These are phyloP conservation scores for Rehmannia glutinosa DNA, from an alignment of 257 asterid genomes.

Conservation along the genomic window DNA sequence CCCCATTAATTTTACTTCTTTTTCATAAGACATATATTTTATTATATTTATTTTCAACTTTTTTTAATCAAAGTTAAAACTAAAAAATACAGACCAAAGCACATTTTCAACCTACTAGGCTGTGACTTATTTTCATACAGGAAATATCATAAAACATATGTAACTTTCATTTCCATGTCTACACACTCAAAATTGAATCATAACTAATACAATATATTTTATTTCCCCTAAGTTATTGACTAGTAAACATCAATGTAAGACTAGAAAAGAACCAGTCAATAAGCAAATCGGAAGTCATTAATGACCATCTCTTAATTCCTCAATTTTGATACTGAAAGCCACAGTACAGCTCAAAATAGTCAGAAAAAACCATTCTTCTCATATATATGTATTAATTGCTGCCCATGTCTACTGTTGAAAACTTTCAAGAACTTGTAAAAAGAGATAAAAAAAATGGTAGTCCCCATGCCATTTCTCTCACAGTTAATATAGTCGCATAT, in stretches of 20 bases:
- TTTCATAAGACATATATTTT: too few species aligned
- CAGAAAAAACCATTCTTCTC: neutral
- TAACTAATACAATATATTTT: neutral
- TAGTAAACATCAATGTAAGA: constrained; percentile 20
- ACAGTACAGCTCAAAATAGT: neutral
- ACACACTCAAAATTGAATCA: neutral
- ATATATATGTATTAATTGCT: neutral
- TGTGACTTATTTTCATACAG: too few species aligned
- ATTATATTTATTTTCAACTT: too few species aligned
- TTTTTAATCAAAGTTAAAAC: too few species aligned
- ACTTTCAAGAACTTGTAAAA: neutral
- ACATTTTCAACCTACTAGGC: too few species aligned
- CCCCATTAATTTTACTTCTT: too few species aligned
- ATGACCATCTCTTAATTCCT: neutral
- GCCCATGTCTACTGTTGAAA: neutral
- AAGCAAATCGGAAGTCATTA: constrained; percentile 13
- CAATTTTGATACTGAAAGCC: neutral
- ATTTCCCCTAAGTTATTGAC: too few species aligned
- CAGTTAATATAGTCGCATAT: constrained; percentile 5
- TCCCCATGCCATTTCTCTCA: too few species aligned
- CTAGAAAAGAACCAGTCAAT: constrained; percentile 7
- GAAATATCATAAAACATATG: too few species aligned
- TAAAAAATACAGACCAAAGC: too few species aligned
- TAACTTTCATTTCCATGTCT: too few species aligned
- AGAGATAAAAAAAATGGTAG: neutral